phyloP scores from a whole-genome alignment of 2,329 filamentous ascomycete species.

The Sporothrix protearum region DNA sequence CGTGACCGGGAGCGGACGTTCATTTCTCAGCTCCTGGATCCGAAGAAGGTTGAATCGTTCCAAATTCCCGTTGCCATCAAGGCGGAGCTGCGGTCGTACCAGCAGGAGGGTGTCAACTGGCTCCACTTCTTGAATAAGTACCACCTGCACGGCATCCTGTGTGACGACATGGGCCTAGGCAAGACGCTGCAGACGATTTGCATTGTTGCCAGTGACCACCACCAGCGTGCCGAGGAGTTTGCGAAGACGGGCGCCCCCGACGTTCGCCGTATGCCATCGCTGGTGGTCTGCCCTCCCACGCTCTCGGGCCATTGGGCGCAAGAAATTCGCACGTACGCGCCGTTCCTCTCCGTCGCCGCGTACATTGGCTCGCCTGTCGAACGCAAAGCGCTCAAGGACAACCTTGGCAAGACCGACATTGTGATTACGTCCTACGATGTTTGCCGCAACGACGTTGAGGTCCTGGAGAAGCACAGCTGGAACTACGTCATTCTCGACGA shows the following conservation, averaged over 20 bases:
- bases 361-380: slow-evolving; percentile 89
- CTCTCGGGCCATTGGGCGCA: slow-evolving; percentile 98
- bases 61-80: slow-evolving; percentile 95
- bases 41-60: slow-evolving; percentile 94
- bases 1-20: slow-evolving; percentile 94
- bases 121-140: slow-evolving; percentile 97
- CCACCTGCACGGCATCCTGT: slow-evolving; percentile 95
- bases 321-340: slow-evolving; percentile 91
- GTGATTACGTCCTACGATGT: slow-evolving; percentile 98
- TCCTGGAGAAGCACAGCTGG: slow-evolving; percentile 77
- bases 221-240: slow-evolving; percentile 86
- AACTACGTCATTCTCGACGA: slow-evolving; percentile 98
- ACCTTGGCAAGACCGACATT: slow-evolving; percentile 76
- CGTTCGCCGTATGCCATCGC: slow-evolving; percentile 73
- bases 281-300: slow-evolving; percentile 95
- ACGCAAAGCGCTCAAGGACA: slow-evolving; percentile 65
- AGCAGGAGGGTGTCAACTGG: slow-evolving; percentile 99
- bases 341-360: slow-evolving; percentile 82
- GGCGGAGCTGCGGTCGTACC: slow-evolving; percentile 91
- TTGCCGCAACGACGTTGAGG: slow-evolving; percentile 89
- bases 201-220: slow-evolving; percentile 96
- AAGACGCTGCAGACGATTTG: slow-evolving; percentile 97
- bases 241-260: slow-evolving; percentile 76
- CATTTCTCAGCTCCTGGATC: slow-evolving; percentile 91
- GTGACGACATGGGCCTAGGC: slow-evolving; percentile 97